phyloP scores from a whole-genome alignment of 2,329 filamentous ascomycete species.

The Kalmusia sp. region DNA sequence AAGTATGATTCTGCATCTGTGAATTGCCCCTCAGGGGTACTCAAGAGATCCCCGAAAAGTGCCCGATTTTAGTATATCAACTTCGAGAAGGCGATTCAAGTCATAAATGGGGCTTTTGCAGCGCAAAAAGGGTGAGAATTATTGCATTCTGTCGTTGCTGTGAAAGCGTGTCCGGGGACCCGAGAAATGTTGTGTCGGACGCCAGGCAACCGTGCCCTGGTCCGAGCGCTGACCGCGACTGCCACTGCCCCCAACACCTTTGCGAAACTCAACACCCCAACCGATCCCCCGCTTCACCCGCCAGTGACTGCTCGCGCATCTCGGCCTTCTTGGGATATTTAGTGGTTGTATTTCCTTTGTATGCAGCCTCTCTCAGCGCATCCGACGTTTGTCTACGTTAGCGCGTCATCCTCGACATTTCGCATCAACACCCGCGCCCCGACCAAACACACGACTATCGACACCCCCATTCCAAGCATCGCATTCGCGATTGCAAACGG shows the following conservation, averaged over 20 bases:
- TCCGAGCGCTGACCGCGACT: conserved; percentile 4
- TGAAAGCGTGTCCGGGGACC: conserved; percentile 7
- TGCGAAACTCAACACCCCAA: conserved; percentile 5
- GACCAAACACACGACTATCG: conserved; percentile 24
- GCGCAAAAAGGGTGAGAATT: conserved; percentile 8
- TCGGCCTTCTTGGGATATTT: not conserved
- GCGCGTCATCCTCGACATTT: conserved; percentile 17
- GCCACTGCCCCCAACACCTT: conserved; percentile 3
- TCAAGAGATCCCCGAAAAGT: conserved; percentile 38
- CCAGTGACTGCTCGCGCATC: conserved; percentile 1
- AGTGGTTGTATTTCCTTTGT: not conserved
- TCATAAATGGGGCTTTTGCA: not conserved
- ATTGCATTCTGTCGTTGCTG: conserved; percentile 12
- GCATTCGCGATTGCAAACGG: conserved; percentile 30
- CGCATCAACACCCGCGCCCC: conserved; percentile 26
- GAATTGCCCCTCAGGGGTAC: conserved; percentile 16
- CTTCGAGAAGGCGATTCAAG: conserved; percentile 4
- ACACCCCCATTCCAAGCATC: conserved; percentile 22
- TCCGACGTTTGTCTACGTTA: conserved; percentile 22
- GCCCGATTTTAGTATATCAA: conserved; percentile 16
- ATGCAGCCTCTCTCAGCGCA: conserved; percentile 11
- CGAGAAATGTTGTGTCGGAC: not conserved
- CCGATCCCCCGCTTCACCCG: conserved; percentile 6
- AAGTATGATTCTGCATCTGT: conserved; percentile 16
- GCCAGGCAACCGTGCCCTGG: conserved; percentile 10